Percentiles rank a stretch among this genome's conserved stretches.
Evolutionary conservation across 179 eudicot genomes (phyloP).

Genomic region (Heliamphora pulchella): DNA sequence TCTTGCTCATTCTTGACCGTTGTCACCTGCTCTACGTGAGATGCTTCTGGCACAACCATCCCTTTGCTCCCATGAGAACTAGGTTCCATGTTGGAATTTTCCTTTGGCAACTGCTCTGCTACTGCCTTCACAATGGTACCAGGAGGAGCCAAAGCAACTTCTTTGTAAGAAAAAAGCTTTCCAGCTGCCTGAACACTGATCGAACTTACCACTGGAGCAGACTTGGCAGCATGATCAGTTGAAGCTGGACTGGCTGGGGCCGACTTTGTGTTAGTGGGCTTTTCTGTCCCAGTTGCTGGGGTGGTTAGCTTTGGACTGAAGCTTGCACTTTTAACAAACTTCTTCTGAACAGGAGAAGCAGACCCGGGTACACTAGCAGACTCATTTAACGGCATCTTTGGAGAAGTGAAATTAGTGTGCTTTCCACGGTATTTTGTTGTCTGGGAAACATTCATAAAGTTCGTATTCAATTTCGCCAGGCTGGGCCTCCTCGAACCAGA

Average conservation of each 20-base stretch:
- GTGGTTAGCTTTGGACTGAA: slow-evolving; percentile 49
- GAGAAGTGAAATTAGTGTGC: slow-evolving; percentile 46
- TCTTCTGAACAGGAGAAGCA: slow-evolving; percentile 39
- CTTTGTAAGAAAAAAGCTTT: slow-evolving; percentile 87
- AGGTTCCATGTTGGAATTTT: slow-evolving; percentile 25
- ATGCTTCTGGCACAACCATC: slow-evolving; percentile 22
- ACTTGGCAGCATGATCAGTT: slow-evolving; percentile 39
- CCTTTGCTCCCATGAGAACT: slow-evolving; percentile 20
- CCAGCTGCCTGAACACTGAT: slow-evolving; percentile 46
- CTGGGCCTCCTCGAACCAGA: slow-evolving; percentile 62
- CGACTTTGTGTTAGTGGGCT: slow-evolving; percentile 40
- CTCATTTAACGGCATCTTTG: slow-evolving; percentile 47
- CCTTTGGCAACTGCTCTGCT: slow-evolving; percentile 50
- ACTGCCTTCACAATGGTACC: slow-evolving; percentile 83
- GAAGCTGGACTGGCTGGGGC: slow-evolving; percentile 61
- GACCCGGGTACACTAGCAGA: slow-evolving; percentile 32
- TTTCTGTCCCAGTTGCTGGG: slow-evolving; percentile 36
- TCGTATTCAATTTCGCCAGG: slow-evolving; percentile 72
- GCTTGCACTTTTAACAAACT: slow-evolving; percentile 54
- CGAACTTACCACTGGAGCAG: slow-evolving; percentile 39
- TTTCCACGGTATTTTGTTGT: slow-evolving; percentile 47
- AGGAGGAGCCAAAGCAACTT: slow-evolving; percentile 92
- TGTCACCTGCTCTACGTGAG: slow-evolving; percentile 25
- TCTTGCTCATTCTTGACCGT: slow-evolving; percentile 17
- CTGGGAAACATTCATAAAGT: slow-evolving; percentile 44